Evolutionary conservation across 768 basidiomycete genomes (phyloP).

Genomic region (Mrakia blollopis): DNA sequence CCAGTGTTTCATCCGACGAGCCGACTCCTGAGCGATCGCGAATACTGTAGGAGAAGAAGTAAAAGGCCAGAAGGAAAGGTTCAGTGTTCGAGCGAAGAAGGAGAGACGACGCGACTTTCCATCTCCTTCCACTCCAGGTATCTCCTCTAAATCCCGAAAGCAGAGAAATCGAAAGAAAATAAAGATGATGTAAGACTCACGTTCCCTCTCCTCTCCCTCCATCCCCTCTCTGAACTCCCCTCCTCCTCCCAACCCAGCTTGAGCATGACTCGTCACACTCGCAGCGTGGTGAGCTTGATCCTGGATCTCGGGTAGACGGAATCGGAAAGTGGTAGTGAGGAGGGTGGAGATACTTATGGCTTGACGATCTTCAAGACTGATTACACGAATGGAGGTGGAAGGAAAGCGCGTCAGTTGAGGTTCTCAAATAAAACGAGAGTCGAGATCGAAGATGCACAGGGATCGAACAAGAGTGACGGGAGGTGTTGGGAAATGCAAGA

Average conservation of each 20-base stretch:
- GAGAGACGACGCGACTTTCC: not conserved
- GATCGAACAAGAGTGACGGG: too few species aligned
- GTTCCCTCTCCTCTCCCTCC: slow-evolving; percentile 84
- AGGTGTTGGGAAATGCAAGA: too few species aligned
- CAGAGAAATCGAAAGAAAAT: not conserved
- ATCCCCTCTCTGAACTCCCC: slow-evolving; percentile 83
- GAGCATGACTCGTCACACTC: slow-evolving; percentile 58
- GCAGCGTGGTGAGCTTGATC: slow-evolving; percentile 89
- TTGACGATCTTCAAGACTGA: slow-evolving; percentile 70
- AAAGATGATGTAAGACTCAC: too few species aligned
- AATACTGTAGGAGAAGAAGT: slow-evolving; percentile 59
- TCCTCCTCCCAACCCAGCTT: slow-evolving; percentile 54
- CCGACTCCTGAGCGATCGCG: slow-evolving; percentile 53
- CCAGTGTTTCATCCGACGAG: slow-evolving; percentile 28
- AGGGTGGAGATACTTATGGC: slow-evolving; percentile 66
- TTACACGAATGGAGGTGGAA: slow-evolving; percentile 22
- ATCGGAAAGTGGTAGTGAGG: slow-evolving; percentile 67
- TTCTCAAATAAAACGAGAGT: not conserved
- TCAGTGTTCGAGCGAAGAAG: slow-evolving; percentile 9
- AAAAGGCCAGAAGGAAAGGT: slow-evolving; percentile 17
- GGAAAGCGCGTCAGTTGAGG: not conserved
- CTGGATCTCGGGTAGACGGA: slow-evolving; percentile 68
- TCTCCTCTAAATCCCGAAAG: not conserved
- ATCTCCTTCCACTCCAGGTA: not conserved
- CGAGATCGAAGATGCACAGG: not conserved